Conservation (phyloP, 441 rosid genomes). For the Adansonia grandidieri region DNA sequence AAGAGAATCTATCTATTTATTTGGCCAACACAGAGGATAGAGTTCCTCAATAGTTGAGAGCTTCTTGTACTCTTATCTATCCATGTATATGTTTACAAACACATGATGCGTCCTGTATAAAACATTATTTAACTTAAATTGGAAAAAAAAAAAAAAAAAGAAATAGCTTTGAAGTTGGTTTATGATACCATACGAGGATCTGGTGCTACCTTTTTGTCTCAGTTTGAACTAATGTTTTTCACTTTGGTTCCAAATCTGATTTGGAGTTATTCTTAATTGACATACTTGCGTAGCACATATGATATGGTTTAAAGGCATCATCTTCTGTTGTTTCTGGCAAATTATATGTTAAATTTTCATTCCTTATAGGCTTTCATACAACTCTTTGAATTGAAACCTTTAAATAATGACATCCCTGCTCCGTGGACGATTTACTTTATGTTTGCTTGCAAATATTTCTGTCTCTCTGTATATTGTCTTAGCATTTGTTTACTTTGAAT, state of each 20-base stretch:
- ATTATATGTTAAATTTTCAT: neutral
- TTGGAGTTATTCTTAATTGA: neutral
- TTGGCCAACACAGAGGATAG: constrained; percentile 11
- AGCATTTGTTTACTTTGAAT: constrained; percentile 12
- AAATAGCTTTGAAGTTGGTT: constrained; percentile 16
- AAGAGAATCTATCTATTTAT: constrained; percentile 3
- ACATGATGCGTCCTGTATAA: constrained; percentile 16
- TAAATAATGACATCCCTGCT: neutral
- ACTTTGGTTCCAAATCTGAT: neutral
- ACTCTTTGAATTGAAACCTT: neutral
- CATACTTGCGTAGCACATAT: neutral
- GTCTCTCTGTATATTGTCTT: neutral
- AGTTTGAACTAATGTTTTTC: neutral
- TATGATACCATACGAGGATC: neutral
- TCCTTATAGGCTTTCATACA: neutral
- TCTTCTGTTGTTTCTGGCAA: neutral
- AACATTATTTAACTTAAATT: constrained; percentile 2
- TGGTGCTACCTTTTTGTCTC: neutral
- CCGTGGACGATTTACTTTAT: neutral
- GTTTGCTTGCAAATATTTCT: neutral
- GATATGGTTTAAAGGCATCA: neutral
- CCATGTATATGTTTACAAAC: constrained; percentile 1
- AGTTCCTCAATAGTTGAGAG: neutral
- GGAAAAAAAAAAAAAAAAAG: neutral
- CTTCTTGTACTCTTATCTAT: constrained; percentile 1